Evolutionary conservation across 2,329 filamentous ascomycete species (phyloP).

Genomic region (Dactylonectria macrodidyma): DNA sequence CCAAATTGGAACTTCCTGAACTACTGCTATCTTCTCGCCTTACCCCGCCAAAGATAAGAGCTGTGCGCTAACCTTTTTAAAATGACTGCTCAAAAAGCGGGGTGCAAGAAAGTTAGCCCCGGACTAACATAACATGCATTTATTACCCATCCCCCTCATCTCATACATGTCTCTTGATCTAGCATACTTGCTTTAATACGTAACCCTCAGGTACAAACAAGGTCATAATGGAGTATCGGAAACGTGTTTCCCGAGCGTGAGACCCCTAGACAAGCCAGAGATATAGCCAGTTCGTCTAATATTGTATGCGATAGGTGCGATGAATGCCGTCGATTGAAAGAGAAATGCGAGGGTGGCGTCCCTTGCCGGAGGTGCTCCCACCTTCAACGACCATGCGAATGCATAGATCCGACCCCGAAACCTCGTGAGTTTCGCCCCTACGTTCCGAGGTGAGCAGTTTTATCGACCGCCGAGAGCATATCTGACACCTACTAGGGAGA

Average conservation of each 20-base stretch:
- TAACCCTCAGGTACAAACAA: neutral
- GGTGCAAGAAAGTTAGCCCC: neutral
- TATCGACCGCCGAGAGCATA: neutral
- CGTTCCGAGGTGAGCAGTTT: slow-evolving; percentile 3
- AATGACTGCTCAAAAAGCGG: neutral
- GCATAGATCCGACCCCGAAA: slow-evolving; percentile 40
- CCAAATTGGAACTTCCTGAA: too few relatives aligned
- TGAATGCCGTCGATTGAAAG: slow-evolving; percentile 67
- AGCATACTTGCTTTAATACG: neutral
- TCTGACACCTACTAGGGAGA: neutral
- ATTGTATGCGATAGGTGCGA: slow-evolving; percentile 60
- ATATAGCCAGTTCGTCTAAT: neutral
- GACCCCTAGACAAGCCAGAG: neutral
- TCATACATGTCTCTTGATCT: neutral
- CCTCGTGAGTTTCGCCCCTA: slow-evolving; percentile 10
- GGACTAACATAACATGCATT: neutral
- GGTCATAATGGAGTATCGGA: neutral
- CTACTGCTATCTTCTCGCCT: neutral
- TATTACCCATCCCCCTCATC: neutral
- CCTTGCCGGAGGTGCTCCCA: slow-evolving; percentile 67
- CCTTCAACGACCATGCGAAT: slow-evolving; percentile 65
- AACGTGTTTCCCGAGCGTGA: neutral
- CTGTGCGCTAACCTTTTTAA: neutral
- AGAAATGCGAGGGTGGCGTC: slow-evolving; percentile 70
- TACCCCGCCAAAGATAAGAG: neutral